Conservation (phyloP, 108 stramenopile species). For the Stephanodiscus minutulus region DNA sequence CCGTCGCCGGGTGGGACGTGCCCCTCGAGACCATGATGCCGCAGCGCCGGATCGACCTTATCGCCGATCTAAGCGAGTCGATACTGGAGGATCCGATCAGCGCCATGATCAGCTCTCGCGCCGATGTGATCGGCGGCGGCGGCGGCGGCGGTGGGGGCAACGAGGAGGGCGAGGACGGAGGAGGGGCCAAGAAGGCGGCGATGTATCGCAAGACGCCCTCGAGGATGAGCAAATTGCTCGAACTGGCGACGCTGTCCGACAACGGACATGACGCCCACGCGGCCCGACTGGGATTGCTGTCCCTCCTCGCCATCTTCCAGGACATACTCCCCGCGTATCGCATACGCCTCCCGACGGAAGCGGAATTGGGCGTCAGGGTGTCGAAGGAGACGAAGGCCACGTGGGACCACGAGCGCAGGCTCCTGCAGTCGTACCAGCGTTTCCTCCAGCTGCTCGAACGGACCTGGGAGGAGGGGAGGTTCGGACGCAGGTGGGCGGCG, state of each 20-base stretch:
- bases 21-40: conserved; percentile 35
- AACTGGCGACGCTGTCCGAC: conserved; percentile 54
- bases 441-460: conserved; percentile 79
- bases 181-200: conserved; percentile 9
- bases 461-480: conserved; percentile 60
- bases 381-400: conserved; percentile 86
- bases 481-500: conserved; percentile 7
- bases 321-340: conserved; percentile 92
- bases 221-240: conserved; percentile 59
- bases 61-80: conserved; percentile 78
- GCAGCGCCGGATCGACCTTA: conserved; percentile 58
- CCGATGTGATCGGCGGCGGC: conserved; percentile 7
- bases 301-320: conserved; percentile 86
- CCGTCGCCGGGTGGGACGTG: conserved; percentile 11
- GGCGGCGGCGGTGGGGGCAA: conserved; percentile 4
- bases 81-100: conserved; percentile 71
- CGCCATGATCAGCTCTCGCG: conserved; percentile 56
- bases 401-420: conserved; percentile 75
- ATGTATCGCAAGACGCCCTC: conserved; percentile 50
- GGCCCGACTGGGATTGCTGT: conserved; percentile 77
- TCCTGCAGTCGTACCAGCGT: conserved; percentile 77
- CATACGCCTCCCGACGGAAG: conserved; percentile 85
- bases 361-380: conserved; percentile 77
- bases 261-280: conserved; percentile 72
- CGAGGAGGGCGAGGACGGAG: conserved; percentile 13